These are phyloP conservation scores for Camellia japonica DNA, from an alignment of 148 eudicot genomes.

Conservation along the genomic window DNA sequence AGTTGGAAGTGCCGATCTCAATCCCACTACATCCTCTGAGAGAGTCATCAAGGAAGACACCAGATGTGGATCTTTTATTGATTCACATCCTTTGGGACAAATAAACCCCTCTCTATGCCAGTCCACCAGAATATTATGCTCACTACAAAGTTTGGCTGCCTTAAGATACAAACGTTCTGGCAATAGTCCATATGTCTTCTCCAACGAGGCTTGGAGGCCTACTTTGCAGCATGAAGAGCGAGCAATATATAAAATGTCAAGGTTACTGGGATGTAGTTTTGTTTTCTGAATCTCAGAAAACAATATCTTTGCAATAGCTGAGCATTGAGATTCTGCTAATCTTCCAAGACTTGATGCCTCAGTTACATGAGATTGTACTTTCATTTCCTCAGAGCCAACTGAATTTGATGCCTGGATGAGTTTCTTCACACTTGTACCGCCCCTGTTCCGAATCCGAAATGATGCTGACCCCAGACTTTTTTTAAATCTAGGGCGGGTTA, in stretches of 20 bases:
- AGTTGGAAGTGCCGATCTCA: constrained; percentile 20
- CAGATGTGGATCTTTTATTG: constrained; percentile 26
- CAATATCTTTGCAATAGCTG: constrained; percentile 63
- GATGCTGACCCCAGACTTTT: constrained; percentile 64
- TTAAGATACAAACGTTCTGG: constrained; percentile 85
- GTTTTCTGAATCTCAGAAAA: constrained; percentile 72
- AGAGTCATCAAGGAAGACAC: constrained; percentile 32
- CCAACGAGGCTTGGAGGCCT: constrained; percentile 59
- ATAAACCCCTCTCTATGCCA: constrained; percentile 84
- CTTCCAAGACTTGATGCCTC: constrained; percentile 58
- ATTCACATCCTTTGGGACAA: constrained; percentile 73
- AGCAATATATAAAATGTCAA: constrained; percentile 69
- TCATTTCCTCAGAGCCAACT: constrained; percentile 34
- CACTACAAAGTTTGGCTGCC: constrained; percentile 95
- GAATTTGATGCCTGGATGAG: constrained; percentile 52
- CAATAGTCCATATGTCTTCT: constrained; percentile 71
- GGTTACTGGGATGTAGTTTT: constrained; percentile 68
- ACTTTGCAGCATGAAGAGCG: constrained; percentile 72
- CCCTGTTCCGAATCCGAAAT: constrained; percentile 65
- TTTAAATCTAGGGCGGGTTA: constrained; percentile 72
- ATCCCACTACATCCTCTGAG: constrained; percentile 22
- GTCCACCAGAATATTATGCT: constrained; percentile 55
- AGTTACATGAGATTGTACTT: constrained; percentile 36
- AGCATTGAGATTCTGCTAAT: constrained; percentile 74
- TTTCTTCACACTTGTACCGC: constrained; percentile 61